Evolutionary conservation across 2,329 filamentous ascomycete species (phyloP), one percentile per base, ranked within the genome.

Genomic region (Monosporascus sp.): DNA sequence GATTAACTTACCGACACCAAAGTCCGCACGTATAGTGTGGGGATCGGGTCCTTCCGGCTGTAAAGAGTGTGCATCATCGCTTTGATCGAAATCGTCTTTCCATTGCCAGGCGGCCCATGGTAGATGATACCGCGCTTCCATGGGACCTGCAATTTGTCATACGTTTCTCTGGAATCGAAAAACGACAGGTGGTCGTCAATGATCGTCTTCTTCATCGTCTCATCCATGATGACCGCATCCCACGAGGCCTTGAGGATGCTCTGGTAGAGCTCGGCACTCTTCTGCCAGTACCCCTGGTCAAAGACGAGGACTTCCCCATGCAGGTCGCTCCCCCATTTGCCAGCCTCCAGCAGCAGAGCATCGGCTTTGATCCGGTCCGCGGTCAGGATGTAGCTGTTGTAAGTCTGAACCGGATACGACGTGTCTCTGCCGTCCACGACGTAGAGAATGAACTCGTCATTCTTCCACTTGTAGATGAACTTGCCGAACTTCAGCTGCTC

Each of bases 101-200:
- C 86, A 55, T 88, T 88, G 0, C 75, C 74, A 0, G 75, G 83
- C 0, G 84, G 81, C 0, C 84, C 85, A 56, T 87, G 78, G 63
- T 86, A 87, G 54, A 89, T 87, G 45, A 88, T 71, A 0, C 85
- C 85, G 17, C 85, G 72, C 74, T 89, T 89, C 86, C 86, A 89
- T 0, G 86, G 85, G 5, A 89, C 84, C 55, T 77, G 77, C 44
- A 89, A 74, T 48, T 78, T 72, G 5, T 72, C 64, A 62, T 89
- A 89, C 2, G 80, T 81, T 5, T 79, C 75, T 35, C 76, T 72
- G 0, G 75, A 76, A 49, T 81, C 74, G 64, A 86, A 89, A 70
- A 89, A 89, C 46, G 79, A 78, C 43, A 80, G 68, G 43, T 88
- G 81, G 64, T 89, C 86, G 4, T 78, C 73, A 48, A 86, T 80